phyloP scores from a whole-genome alignment of 192 early-diverging fungal genomes.

The Linnemannia exigua region DNA sequence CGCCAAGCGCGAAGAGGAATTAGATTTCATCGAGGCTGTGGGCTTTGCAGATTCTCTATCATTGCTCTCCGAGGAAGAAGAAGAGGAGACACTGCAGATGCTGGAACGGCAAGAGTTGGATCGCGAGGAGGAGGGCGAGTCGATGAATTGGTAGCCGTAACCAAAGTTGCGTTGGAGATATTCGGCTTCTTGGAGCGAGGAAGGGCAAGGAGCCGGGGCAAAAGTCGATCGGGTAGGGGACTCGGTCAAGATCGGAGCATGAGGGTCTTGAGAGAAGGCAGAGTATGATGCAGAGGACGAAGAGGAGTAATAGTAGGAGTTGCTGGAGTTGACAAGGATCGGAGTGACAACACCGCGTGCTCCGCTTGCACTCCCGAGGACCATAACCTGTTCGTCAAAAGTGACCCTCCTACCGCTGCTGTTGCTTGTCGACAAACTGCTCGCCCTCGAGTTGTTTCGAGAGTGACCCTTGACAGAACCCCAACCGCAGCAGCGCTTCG shows the following conservation, averaged over 20 bases:
- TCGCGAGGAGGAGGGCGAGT: slow-evolving; percentile 26
- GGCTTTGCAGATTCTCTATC: not conserved
- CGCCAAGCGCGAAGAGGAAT: slow-evolving; percentile 6
- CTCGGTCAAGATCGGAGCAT: slow-evolving; percentile 7
- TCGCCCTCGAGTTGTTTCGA: slow-evolving; percentile 7
- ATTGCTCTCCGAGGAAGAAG: not conserved
- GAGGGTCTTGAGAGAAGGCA: not conserved
- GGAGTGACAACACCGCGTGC: not conserved
- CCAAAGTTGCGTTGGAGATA: not conserved
- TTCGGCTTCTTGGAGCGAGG: slow-evolving; percentile 6
- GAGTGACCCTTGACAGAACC: not conserved
- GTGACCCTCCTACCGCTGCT: slow-evolving; percentile 28
- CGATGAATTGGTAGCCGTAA: not conserved
- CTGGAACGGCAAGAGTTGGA: slow-evolving; percentile 41
- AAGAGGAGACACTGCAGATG: slow-evolving; percentile 28
- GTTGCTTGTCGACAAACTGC: not conserved
- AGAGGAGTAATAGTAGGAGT: not conserved
- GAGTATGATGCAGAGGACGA: not conserved
- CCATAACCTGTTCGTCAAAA: slow-evolving; percentile 42
- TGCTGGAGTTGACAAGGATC: not conserved
- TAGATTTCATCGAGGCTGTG: slow-evolving; percentile 1
- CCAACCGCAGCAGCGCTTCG: not conserved
- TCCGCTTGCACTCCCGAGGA: slow-evolving; percentile 19
- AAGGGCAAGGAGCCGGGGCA: not conserved
- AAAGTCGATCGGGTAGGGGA: slow-evolving; percentile 30